Base-by-base conservation (phyloP, 345 rosid species). In the Gossypium raimondii region DNA sequence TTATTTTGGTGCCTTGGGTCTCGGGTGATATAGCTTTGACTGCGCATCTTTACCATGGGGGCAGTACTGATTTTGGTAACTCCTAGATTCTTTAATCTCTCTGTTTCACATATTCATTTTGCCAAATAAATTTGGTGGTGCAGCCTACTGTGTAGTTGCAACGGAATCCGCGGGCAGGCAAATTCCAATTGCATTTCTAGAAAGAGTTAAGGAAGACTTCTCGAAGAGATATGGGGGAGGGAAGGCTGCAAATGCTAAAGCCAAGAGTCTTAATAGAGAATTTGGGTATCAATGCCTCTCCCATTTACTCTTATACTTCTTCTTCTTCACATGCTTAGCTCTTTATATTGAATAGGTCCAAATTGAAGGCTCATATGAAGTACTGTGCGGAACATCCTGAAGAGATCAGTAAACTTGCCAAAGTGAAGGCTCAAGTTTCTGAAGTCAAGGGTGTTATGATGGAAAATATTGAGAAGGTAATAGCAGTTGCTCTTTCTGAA, bases 381-480 rank as follows among this genome's bases (percentile, higher is more conserved):
- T 96, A 90, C 56, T 96, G 98, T 74, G 87, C 84, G 62, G 99
- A 91, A 78, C 94, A 96, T 82, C 98, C 98, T 2, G 97, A 96
- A 83, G 99, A 96, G 86, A 88, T 93, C 82, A 96, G 87, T 88
- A 93, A 96, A 81, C 92, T 96, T 77, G 93, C 98, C 52, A 96
- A 96, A 87, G 99, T 96, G 76, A 93, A 96, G 80, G 97, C 97
- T 41, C 99, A 96, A 82, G 99, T 96, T 41, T 84, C 97, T 51
- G 99, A 96, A 86, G 99, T 96, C 51, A 96, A 93, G 82, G 98
- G 98, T 78, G 99, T 96, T 13, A 96, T 96, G 98, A 90, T 96
- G 98, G 99, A 96, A 75, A 96, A 96, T 76, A 96, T 96, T 47
- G 99, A 93, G 79, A 96, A 96, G 99, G 99, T 90, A 78, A 7